Conservation (phyloP, 805 yeast species). For the Kuraishia piskuri region DNA sequence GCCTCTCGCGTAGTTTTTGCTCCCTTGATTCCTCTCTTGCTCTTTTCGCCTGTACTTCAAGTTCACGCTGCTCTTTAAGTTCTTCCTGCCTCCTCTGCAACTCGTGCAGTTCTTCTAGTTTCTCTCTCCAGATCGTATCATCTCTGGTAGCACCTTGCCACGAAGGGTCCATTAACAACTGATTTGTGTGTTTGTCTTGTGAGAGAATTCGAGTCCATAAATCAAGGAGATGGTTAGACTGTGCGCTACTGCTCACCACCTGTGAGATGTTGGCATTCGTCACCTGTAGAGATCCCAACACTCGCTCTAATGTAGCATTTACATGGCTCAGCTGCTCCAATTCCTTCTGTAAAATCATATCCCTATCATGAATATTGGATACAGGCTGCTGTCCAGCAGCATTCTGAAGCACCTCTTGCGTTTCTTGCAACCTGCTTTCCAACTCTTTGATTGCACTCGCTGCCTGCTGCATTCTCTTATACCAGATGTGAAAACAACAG, state of each 20-base stretch:
- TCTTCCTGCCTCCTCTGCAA: constrained; percentile 1
- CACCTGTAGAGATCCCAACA: constrained; percentile 21
- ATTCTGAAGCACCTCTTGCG: not conserved
- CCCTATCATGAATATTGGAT: not conserved
- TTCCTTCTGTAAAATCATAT: constrained; percentile 14
- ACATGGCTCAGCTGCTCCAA: constrained; percentile 23
- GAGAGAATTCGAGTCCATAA: constrained; percentile 56
- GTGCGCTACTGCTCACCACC: constrained; percentile 32
- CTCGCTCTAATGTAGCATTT: constrained; percentile 23
- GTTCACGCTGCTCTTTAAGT: constrained; percentile 17
- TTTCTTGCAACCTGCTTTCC: not conserved
- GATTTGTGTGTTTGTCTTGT: constrained; percentile 48
- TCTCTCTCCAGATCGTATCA: constrained; percentile 21
- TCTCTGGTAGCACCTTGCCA: constrained; percentile 19
- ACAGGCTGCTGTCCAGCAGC: not conserved
- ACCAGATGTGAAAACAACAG: not conserved
- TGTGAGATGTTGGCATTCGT: constrained; percentile 23
- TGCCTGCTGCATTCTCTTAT: not conserved
- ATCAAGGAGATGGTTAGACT: constrained; percentile 41
- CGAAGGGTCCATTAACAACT: constrained; percentile 25
- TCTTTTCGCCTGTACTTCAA: constrained; percentile 17
- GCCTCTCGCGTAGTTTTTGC: constrained; percentile 14
- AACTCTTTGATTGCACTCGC: not conserved
- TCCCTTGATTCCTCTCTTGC: constrained; percentile 12
- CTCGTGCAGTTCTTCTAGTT: constrained; percentile 8